Base-by-base conservation (phyloP, 257 asterid species). In the Ehretia macrophylla region DNA sequence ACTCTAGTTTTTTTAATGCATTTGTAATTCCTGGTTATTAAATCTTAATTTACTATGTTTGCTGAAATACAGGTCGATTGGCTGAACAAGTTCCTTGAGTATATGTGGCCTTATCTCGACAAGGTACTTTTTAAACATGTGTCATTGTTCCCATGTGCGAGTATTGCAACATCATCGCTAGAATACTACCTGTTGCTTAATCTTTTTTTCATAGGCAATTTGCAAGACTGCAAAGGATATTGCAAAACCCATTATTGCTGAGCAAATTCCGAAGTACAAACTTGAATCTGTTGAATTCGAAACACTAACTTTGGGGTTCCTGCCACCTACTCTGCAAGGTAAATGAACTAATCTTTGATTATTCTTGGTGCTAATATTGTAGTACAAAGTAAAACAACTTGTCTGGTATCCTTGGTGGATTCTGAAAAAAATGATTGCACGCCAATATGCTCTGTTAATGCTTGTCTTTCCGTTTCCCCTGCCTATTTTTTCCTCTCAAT, bases 41-140 rank as follows among this genome's bases (percentile, higher is more conserved):
- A 18, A 21, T 14, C 49, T 44, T 60, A 67, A 20, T 14, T 53
- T 19, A 49, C 45, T 65, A 55, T 62, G n/a, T 17, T 72, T 72
- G 39, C 40, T 60, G 50, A 78, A 67, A 56, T 55, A 50, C 66
- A 90, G 96, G 72, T 90, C 55, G 95, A 87, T 82, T 90, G 98
- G 98, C 80, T 85, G 54, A 90, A 87, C 90, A 83, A 75, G 86
- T 87, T 90, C 67, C 39, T 90, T 58, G 87, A 77, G 64, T 54
- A 67, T 62, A 79, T 90, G 96, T 90, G 98, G 98, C 96, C 98
- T 65, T 83, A 87, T 77, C 83, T 90, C 66, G 95, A 87, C 83
- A 90, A 87, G 97, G 97, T 90, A 81, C 51, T n/a, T 59, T 23
- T 39, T 54, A 14, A 38, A 67, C 4, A 14, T 46, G 51, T 57